Evolutionary conservation across 73 alveolate species (phyloP).

Genomic region (Paramecium octaurelia): DNA sequence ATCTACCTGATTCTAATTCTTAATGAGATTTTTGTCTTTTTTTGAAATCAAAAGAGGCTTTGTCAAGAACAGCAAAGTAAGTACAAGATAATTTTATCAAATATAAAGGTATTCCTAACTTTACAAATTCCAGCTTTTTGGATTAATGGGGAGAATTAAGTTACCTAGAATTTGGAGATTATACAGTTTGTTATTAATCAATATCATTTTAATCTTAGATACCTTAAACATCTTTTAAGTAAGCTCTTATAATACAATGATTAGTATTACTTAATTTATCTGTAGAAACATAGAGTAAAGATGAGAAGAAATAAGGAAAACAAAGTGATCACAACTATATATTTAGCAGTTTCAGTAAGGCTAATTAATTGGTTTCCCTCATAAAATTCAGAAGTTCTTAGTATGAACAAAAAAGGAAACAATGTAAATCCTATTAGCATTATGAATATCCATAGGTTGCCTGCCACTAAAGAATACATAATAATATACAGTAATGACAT

Average conservation of each 20-base stretch:
- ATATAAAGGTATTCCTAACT: conserved; percentile 24
- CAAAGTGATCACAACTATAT: background rate
- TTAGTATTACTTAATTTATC: conserved; percentile 26
- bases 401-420: conserved; percentile 16
- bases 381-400: background rate
- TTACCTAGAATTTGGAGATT: background rate
- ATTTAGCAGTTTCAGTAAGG: conserved; percentile 1
- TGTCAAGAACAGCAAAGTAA: conserved; percentile 29
- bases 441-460: conserved; percentile 12
- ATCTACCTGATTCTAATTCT: conserved; percentile 22
- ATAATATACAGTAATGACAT: conserved; percentile 2
- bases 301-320: background rate
- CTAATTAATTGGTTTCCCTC: background rate
- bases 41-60: background rate
- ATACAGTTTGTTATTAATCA: background rate
- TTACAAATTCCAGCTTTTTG: background rate
- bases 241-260: background rate
- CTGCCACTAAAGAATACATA: background rate
- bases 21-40: background rate
- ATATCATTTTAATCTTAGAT: background rate
- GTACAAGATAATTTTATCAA: conserved; percentile 20
- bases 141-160: background rate
- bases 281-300: background rate
- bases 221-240: conserved; percentile 35
- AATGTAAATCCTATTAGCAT: conserved; percentile 30